Conservation (phyloP, 352 stramenopile species). For the Pythium vanterpoolii region DNA sequence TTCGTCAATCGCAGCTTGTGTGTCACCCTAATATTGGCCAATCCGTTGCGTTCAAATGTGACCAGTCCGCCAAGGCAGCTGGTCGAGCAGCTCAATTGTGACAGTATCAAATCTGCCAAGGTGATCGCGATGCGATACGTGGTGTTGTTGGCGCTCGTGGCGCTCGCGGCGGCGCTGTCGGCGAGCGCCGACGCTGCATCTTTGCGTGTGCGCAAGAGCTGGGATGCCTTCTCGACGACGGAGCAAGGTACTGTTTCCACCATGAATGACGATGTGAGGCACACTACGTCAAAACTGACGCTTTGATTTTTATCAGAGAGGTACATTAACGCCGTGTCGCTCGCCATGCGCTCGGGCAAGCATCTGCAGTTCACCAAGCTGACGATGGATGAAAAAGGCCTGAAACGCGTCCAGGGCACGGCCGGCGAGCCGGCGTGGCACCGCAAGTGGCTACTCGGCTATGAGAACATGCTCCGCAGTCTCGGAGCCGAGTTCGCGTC, state of each 20-base stretch:
- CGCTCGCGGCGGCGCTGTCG: background rate
- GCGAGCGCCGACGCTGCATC: background rate
- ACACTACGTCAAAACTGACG: background rate
- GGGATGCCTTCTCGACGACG: constrained; percentile 24
- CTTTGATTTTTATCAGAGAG: constrained; percentile 10
- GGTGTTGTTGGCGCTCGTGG: constrained; percentile 5
- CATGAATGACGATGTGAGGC: background rate
- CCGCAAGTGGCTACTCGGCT: constrained; percentile 29
- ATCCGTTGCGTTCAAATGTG: constrained; percentile 13
- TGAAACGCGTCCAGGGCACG: constrained; percentile 20
- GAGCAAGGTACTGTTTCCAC: constrained; percentile 18
- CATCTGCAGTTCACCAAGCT: constrained; percentile 34
- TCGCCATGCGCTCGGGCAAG: constrained; percentile 30
- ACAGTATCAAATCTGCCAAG: background rate
- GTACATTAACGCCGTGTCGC: constrained; percentile 28
- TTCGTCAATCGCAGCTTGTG: background rate
- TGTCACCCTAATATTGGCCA: constrained; percentile 12
- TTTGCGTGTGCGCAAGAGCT: constrained; percentile 28
- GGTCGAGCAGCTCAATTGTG: background rate
- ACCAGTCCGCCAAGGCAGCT: constrained; percentile 11
- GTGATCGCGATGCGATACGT: background rate
- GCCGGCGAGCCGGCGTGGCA: constrained; percentile 27
- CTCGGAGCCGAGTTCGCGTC: constrained; percentile 23
- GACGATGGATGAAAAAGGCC: constrained; percentile 22
- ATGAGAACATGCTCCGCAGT: constrained; percentile 43